Conservation (phyloP, 192 early-diverging fungal genomes). For the Coemansia sp. region DNA sequence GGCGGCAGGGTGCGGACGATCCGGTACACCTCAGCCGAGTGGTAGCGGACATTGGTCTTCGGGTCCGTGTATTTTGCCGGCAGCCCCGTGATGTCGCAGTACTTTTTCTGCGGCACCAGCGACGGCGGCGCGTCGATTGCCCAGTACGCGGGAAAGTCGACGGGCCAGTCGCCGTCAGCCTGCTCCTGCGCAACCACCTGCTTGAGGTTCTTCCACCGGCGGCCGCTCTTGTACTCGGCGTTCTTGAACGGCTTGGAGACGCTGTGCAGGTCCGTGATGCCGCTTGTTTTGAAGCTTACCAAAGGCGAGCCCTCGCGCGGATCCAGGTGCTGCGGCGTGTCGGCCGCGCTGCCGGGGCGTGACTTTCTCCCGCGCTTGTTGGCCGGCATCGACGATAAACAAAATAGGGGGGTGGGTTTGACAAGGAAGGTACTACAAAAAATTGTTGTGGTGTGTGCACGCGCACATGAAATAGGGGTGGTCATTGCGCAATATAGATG, state of each 20-base stretch:
- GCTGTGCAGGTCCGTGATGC: conserved; percentile 41
- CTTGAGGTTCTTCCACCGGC: conserved; percentile 77
- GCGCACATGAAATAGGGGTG: background rate
- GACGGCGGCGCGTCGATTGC: conserved; percentile 84
- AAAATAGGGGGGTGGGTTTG: background rate
- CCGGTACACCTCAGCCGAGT: conserved; percentile 79
- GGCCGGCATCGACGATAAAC: conserved; percentile 18
- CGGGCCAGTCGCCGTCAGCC: conserved; percentile 50
- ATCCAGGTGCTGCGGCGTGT: conserved; percentile 33
- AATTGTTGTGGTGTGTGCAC: background rate
- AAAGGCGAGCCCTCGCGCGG: conserved; percentile 33
- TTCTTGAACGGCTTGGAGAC: conserved; percentile 75
- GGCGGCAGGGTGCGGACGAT: conserved; percentile 68
- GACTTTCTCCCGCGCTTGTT: conserved; percentile 45
- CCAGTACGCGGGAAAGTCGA: conserved; percentile 73
- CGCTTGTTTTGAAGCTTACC: conserved; percentile 30
- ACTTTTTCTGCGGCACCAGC: conserved; percentile 79
- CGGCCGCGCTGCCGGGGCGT: conserved; percentile 45
- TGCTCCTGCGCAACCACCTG: conserved; percentile 78
- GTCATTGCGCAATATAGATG: background rate
- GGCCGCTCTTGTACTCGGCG: conserved; percentile 58
- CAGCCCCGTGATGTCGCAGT: conserved; percentile 88
- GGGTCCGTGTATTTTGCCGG: conserved; percentile 87
- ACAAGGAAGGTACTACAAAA: background rate
- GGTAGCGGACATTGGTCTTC: conserved; percentile 79